Conservation (phyloP, 2,329 filamentous ascomycete genomes). For the Fusarium algeriense region DNA sequence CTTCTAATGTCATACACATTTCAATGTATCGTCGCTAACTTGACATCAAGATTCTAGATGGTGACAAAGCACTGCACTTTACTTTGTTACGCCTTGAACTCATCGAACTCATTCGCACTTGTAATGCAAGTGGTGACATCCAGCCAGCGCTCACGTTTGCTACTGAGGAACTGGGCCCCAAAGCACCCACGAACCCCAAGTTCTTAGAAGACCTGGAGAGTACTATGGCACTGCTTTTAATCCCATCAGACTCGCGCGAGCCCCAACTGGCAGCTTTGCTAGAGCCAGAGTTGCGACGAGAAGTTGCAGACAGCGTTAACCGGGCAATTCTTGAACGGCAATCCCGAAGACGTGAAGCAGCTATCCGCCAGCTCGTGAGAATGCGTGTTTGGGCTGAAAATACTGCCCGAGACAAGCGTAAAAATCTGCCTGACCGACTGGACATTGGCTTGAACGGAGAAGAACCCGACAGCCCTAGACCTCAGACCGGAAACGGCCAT, state of each 20-base stretch:
- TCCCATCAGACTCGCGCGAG: constrained; percentile 82
- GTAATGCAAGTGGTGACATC: constrained; percentile 80
- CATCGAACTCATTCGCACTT: constrained; percentile 89
- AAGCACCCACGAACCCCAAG: constrained; percentile 82
- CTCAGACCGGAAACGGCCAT: constrained; percentile 56
- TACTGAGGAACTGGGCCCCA: constrained; percentile 85
- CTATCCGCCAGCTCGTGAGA: constrained; percentile 83
- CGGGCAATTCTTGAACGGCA: constrained; percentile 84
- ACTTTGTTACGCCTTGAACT: constrained; percentile 89
- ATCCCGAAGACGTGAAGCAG: constrained; percentile 80
- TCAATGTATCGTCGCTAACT: constrained; percentile 21
- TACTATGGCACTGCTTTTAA: constrained; percentile 93
- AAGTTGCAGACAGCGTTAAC: constrained; percentile 91
- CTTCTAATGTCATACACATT: not conserved
- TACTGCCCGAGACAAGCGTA: constrained; percentile 59
- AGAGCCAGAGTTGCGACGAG: constrained; percentile 80
- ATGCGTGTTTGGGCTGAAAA: constrained; percentile 88
- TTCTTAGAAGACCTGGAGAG: constrained; percentile 90
- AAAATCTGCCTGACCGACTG: constrained; percentile 51
- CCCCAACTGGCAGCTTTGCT: constrained; percentile 81
- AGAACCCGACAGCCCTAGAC: constrained; percentile 49
- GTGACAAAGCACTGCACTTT: constrained; percentile 86
- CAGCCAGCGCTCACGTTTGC: constrained; percentile 87
- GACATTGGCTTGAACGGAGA: constrained; percentile 56
- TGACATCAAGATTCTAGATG: constrained; percentile 82